A percentile compares a stretch with the other conserved stretches of the same genome.
Conservation (phyloP, 2,329 filamentous ascomycete genomes). For the Cytospora leucostoma region DNA sequence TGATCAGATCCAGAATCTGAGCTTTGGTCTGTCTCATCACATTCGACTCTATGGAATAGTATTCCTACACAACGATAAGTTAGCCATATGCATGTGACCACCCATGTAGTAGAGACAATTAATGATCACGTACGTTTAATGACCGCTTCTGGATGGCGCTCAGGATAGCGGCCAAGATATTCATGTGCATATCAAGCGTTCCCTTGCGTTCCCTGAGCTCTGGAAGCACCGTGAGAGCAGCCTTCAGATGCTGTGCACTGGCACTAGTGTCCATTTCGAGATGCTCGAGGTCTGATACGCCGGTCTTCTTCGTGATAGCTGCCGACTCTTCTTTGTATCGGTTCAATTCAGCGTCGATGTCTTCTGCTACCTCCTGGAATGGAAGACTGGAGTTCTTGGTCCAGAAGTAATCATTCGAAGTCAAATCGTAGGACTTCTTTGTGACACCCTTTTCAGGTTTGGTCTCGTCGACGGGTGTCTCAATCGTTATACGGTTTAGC, state of each 20-base stretch:
- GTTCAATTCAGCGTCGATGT: constrained; percentile 81
- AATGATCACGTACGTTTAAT: constrained; percentile 57
- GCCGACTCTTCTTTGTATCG: constrained; percentile 95
- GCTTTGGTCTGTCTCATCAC: constrained; percentile 88
- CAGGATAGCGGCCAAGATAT: constrained; percentile 67
- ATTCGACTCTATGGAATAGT: constrained; percentile 91
- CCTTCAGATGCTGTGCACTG: constrained; percentile 92
- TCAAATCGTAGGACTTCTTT: constrained; percentile 90
- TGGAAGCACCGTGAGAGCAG: constrained; percentile 88
- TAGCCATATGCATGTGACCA: neutral
- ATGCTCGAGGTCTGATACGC: constrained; percentile 88
- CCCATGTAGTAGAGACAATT: neutral
- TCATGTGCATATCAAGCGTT: constrained; percentile 98
- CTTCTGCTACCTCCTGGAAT: constrained; percentile 56
- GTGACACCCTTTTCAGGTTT: constrained; percentile 73
- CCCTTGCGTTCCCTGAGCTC: constrained; percentile 91
- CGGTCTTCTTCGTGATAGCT: constrained; percentile 93
- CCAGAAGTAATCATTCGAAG: constrained; percentile 94
- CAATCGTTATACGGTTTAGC: constrained; percentile 91
- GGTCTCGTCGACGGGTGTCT: constrained; percentile 76
- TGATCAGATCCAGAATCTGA: constrained; percentile 85
- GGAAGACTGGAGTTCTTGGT: constrained; percentile 85
- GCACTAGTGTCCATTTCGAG: constrained; percentile 85
- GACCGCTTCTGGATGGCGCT: constrained; percentile 83
- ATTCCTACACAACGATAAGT: constrained; percentile 54